Base-by-base conservation (phyloP, 139 green algal species). In the Coelastrella sp. region DNA sequence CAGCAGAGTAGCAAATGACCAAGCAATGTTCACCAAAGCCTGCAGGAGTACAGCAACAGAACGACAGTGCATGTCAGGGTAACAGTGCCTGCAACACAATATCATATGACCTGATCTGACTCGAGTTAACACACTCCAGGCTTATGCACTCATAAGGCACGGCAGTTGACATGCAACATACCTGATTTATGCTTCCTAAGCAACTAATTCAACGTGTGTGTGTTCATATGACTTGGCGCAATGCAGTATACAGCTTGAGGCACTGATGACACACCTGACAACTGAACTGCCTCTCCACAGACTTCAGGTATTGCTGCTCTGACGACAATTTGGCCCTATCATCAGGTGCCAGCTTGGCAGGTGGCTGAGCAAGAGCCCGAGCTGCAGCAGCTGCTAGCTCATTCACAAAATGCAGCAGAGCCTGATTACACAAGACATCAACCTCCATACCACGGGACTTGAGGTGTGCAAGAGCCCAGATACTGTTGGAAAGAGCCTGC, bases 11-110 rank as follows among this genome's bases (percentile, higher is more conserved):
- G 90, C 85, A 73, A 93, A 89, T 2, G 80, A 89, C 90, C 90
- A 93, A 13, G 82, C 86, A 45, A 93, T 91, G 86, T 93, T 93
- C 34, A 93, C 90, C 64, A 93, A 59, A n/a, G 90, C 90, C 90
- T 82, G 75, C 35, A 87, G 74, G 43, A 84, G 8, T 9, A n/a
- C 45, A 71, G n/a, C n/a, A n/a, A n/a, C n/a, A n/a, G n/a, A n/a
- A n/a, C n/a, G n/a, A n/a, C n/a, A n/a, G n/a, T n/a, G n/a, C n/a
- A n/a, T n/a, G n/a, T n/a, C n/a, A n/a, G n/a, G n/a, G n/a, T n/a
- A n/a, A n/a, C n/a, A n/a, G n/a, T n/a, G n/a, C n/a, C n/a, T n/a
- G n/a, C n/a, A n/a, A n/a, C n/a, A n/a, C n/a, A n/a, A n/a, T n/a
- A n/a, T n/a, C n/a, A n/a, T n/a, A n/a, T n/a, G n/a, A n/a, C n/a